These are phyloP conservation scores for Linderina pennispora DNA, from an alignment of 192 early-diverging fungal genomes.

Conservation along the genomic window DNA sequence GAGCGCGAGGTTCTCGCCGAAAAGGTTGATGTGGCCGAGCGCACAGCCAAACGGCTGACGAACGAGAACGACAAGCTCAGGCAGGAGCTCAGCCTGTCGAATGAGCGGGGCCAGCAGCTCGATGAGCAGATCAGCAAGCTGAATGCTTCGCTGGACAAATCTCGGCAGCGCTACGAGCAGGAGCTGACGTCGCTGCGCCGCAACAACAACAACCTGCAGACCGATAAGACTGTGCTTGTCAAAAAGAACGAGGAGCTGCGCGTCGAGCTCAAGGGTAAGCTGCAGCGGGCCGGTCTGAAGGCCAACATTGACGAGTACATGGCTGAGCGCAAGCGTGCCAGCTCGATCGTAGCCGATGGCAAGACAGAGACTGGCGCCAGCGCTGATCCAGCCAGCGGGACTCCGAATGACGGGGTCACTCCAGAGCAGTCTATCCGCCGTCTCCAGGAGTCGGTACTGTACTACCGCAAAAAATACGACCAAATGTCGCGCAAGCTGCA, in stretches of 20 bases:
- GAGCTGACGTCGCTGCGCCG: slow-evolving; percentile 55
- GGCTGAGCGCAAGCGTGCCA: slow-evolving; percentile 15
- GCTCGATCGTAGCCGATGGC: neutral
- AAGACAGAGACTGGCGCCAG: neutral
- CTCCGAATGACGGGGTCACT: slow-evolving; percentile 1
- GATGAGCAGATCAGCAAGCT: slow-evolving; percentile 34
- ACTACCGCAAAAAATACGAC: slow-evolving; percentile 36
- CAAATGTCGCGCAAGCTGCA: slow-evolving; percentile 30
- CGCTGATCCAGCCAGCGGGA: neutral
- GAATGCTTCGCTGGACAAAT: slow-evolving; percentile 31
- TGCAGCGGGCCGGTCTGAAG: slow-evolving; percentile 44
- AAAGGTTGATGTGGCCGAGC: slow-evolving; percentile 13
- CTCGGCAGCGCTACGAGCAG: slow-evolving; percentile 57
- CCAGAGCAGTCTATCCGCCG: slow-evolving; percentile 25
- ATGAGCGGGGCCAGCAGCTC: slow-evolving; percentile 56
- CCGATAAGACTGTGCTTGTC: slow-evolving; percentile 52
- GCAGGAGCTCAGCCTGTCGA: slow-evolving; percentile 45
- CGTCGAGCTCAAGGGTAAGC: slow-evolving; percentile 45
- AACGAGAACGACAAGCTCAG: slow-evolving; percentile 55
- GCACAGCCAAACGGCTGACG: slow-evolving; percentile 12
- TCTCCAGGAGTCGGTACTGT: slow-evolving; percentile 29
- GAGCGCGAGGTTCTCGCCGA: slow-evolving; percentile 15
- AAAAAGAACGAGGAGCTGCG: slow-evolving; percentile 57
- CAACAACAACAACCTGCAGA: slow-evolving; percentile 48
- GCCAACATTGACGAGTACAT: slow-evolving; percentile 45